These are phyloP conservation scores for Xylaria longipes DNA, from an alignment of 495 filamentous ascomycete species.

Conservation along the genomic window DNA sequence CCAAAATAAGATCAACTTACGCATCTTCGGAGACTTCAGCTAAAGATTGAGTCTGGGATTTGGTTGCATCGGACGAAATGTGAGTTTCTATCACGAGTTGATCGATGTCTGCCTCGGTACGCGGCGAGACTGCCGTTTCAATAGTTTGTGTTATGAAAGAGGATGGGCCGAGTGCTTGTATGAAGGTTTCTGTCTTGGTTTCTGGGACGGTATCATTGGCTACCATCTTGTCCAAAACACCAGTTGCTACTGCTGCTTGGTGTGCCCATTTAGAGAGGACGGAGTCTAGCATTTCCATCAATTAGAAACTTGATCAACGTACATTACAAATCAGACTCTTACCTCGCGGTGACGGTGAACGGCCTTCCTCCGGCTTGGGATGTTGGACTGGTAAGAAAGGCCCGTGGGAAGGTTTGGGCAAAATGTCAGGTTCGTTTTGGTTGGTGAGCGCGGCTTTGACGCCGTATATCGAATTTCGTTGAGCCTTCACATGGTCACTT, in stretches of 20 bases:
- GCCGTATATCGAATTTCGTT: conserved; percentile 31
- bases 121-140: conserved; percentile 42
- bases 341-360: conserved; percentile 39
- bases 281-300: conserved; percentile 40
- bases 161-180: conserved; percentile 46
- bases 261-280: conserved; percentile 51
- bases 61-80: conserved; percentile 42
- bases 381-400: conserved; percentile 31
- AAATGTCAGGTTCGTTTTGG: conserved; percentile 28
- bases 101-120: conserved; percentile 39
- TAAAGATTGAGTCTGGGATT: conserved; percentile 30
- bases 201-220: conserved; percentile 22
- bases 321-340: background rate
- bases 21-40: conserved; percentile 30
- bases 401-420: conserved; percentile 28
- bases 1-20: conserved; percentile 28
- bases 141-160: conserved; percentile 48
- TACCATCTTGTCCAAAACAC: conserved; percentile 34
- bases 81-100: conserved; percentile 42
- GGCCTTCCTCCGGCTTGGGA: conserved; percentile 29
- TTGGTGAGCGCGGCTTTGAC: conserved; percentile 33
- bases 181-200: conserved; percentile 28
- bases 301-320: conserved; percentile 23
- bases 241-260: conserved; percentile 41
- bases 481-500: background rate